Conservation (phyloP, 257 asterid species). For the Nicotiana undulata region DNA sequence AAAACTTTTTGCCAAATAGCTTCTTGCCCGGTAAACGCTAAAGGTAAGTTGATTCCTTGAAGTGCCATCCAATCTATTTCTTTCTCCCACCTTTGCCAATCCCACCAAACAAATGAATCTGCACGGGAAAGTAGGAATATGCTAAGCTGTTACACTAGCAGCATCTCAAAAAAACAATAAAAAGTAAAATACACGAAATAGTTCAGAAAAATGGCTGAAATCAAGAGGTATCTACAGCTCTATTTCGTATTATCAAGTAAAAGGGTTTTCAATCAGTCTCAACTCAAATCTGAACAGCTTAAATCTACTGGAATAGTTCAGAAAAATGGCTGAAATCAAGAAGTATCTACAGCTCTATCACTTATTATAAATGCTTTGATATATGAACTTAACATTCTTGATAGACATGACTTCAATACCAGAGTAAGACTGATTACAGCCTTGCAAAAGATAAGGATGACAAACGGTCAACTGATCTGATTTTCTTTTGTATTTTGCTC, state of each 20-base stretch:
- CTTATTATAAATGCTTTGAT: neutral
- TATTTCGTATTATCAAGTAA: neutral
- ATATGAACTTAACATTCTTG: neutral
- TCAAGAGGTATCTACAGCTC: neutral
- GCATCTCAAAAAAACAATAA: neutral
- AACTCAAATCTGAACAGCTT: conserved; percentile 1
- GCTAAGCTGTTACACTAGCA: conserved; percentile 20
- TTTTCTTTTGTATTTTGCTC: neutral
- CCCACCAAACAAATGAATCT: conserved; percentile 99
- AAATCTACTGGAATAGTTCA: neutral
- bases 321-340: neutral
- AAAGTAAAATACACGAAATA: neutral
- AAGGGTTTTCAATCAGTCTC: neutral
- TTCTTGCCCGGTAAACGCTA: conserved; percentile 96
- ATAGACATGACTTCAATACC: neutral
- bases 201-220: neutral
- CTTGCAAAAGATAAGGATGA: neutral
- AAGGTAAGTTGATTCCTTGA: conserved; percentile 88
- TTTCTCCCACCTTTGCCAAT: conserved; percentile 98
- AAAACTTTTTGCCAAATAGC: conserved; percentile 94
- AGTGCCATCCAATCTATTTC: conserved; percentile 99
- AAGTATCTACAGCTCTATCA: neutral
- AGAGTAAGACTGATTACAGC: neutral
- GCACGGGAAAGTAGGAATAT: conserved; percentile 17
- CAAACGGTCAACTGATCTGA: neutral